Evolutionary conservation across 2,329 filamentous ascomycete species (phyloP).

Genomic region (Colletotrichum plurivorum): DNA sequence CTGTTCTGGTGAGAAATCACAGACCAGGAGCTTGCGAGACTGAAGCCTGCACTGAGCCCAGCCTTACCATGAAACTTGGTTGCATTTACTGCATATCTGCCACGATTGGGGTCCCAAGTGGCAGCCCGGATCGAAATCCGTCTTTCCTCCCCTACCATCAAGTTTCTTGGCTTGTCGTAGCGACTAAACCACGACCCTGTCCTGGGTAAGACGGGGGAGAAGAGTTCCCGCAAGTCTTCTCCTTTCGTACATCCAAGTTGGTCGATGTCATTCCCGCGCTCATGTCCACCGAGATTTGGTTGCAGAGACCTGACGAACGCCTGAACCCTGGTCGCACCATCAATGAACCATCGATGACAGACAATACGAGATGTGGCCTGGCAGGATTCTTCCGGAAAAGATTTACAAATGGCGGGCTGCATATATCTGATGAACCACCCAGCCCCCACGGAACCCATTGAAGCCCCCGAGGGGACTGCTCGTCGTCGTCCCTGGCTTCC

Average conservation of each 20-base stretch:
- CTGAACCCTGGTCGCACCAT: too few relatives aligned
- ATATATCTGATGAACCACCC: constrained; percentile 21
- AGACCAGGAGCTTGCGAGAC: constrained; percentile 20
- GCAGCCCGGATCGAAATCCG: constrained; percentile 19
- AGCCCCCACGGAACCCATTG: neutral
- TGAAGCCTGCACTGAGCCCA: neutral
- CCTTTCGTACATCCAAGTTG: too few relatives aligned
- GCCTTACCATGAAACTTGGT: constrained; percentile 18
- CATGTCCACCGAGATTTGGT: too few relatives aligned
- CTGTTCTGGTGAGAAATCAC: constrained; percentile 4
- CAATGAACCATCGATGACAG: neutral
- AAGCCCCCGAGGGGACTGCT: neutral
- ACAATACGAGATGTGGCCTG: neutral
- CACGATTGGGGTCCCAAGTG: constrained; percentile 22
- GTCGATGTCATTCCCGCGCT: too few relatives aligned
- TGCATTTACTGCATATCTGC: neutral
- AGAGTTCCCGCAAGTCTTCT: too few relatives aligned
- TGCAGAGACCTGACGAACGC: too few relatives aligned
- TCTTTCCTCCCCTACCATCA: neutral
- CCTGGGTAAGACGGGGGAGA: too few relatives aligned
- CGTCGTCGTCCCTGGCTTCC: constrained; percentile 1
- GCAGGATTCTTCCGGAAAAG: neutral
- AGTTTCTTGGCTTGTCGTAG: too few relatives aligned
- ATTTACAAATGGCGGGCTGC: neutral
- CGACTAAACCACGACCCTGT: too few relatives aligned